Evolutionary conservation across 805 yeast species (phyloP).

Genomic region (Candida lessepsii): DNA sequence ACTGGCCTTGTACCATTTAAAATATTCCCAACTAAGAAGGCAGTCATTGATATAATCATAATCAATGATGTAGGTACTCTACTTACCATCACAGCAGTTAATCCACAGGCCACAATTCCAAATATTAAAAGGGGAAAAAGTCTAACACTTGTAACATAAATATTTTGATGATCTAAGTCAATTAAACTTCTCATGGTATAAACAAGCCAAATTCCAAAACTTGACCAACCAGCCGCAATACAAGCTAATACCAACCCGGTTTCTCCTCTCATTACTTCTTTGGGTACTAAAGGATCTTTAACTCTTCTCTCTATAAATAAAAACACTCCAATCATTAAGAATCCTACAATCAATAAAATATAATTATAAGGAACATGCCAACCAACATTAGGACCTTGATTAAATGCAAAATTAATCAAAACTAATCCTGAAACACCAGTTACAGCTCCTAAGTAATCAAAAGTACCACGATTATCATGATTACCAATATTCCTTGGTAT

Average conservation of each 20-base stretch:
- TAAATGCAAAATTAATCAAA: conserved; percentile 68
- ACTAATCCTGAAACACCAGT: conserved; percentile 63
- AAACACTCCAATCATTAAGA: conserved; percentile 42
- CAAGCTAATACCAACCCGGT: conserved; percentile 50
- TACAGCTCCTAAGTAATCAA: conserved; percentile 35
- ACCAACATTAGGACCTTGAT: conserved; percentile 74
- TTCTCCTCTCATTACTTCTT: conserved; percentile 42
- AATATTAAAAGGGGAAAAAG: conserved; percentile 34
- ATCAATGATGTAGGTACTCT: conserved; percentile 49
- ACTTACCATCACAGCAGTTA: conserved; percentile 47
- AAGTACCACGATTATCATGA: conserved; percentile 12
- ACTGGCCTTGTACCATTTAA: conserved; percentile 57
- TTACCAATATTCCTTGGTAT: conserved; percentile 30
- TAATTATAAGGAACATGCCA: conserved; percentile 64
- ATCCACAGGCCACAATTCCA: conserved; percentile 55
- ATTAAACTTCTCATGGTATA: conserved; percentile 52
- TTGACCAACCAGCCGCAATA: conserved; percentile 69
- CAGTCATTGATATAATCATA: conserved; percentile 49
- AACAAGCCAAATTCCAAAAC: conserved; percentile 69
- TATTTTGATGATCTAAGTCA: conserved; percentile 8
- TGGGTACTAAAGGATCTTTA: conserved; percentile 54
- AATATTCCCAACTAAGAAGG: conserved; percentile 50
- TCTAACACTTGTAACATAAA: conserved; percentile 27
- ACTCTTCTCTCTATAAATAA: conserved; percentile 47
- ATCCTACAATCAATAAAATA: conserved; percentile 54